Evolutionary conservation across 768 basidiomycete species (phyloP).

Genomic region (Tylopilus vinaceipallidus): DNA sequence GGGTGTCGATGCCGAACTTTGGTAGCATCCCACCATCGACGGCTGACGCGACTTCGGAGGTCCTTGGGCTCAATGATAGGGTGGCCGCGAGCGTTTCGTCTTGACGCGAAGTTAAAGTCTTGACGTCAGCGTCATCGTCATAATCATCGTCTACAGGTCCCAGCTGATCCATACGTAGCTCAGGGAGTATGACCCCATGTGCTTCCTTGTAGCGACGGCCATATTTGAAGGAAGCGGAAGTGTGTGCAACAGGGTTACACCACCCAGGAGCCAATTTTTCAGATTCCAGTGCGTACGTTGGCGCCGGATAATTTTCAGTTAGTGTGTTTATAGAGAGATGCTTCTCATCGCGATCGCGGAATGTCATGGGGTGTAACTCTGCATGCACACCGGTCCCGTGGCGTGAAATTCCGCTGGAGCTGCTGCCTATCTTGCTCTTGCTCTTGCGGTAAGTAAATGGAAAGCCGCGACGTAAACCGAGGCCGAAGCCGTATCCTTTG

Average conservation of each 20-base stretch:
- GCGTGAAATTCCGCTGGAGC: constrained; percentile 18
- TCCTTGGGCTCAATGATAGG: constrained; percentile 46
- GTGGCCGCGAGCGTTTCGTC: constrained; percentile 40
- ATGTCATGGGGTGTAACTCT: constrained; percentile 24
- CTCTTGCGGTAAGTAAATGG: constrained; percentile 24
- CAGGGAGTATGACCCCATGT: constrained; percentile 22
- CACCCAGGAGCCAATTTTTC: constrained; percentile 35
- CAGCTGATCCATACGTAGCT: constrained; percentile 9
- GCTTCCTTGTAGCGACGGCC: constrained; percentile 1
- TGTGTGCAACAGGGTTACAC: constrained; percentile 23
- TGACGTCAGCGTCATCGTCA: constrained; percentile 30
- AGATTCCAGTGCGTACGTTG: constrained; percentile 25
- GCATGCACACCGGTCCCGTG: constrained; percentile 5
- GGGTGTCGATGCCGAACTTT: constrained; percentile 3
- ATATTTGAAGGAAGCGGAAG: constrained; percentile 14
- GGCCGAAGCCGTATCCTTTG: constrained; percentile 35
- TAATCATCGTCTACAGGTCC: constrained; percentile 19
- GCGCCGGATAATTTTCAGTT: constrained; percentile 15
- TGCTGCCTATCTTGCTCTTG: constrained; percentile 22
- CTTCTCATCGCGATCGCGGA: constrained; percentile 29
- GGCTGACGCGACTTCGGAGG: constrained; percentile 28
- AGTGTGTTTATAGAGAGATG: constrained; percentile 26
- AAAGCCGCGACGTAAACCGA: constrained; percentile 29
- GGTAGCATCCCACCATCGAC: constrained; percentile 3
- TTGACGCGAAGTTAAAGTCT: constrained; percentile 31